Conservation (phyloP, 1,139 yeast genomes). For the Geotrichum macrosporum region DNA sequence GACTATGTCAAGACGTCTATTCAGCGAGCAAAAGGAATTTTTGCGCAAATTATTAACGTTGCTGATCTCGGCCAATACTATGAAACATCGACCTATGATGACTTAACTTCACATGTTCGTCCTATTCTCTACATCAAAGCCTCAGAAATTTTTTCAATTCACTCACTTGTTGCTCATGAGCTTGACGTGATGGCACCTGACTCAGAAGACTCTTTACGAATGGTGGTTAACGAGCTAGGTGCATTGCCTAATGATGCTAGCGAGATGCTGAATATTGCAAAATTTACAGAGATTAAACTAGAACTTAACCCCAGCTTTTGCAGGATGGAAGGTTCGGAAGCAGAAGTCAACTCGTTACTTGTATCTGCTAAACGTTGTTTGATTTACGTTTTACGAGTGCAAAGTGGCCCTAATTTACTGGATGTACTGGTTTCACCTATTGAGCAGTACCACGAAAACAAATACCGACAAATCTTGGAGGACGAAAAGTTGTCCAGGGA, state of each 20-base stretch:
- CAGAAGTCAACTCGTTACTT: constrained; percentile 48
- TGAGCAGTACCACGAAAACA: constrained; percentile 59
- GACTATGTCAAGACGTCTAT: constrained; percentile 56
- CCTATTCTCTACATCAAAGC: constrained; percentile 61
- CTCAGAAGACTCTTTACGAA: constrained; percentile 55
- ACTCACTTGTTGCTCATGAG: constrained; percentile 53
- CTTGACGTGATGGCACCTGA: constrained; percentile 46
- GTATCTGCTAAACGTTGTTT: constrained; percentile 80
- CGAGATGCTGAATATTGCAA: constrained; percentile 42
- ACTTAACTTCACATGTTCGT: constrained; percentile 60
- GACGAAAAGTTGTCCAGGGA: constrained; percentile 41
- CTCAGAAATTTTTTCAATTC: constrained; percentile 60
- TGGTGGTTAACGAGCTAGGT: constrained; percentile 43
- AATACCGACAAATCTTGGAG: constrained; percentile 52
- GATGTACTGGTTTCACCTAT: constrained; percentile 74
- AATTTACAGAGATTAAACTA: constrained; percentile 40
- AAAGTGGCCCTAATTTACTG: constrained; percentile 63
- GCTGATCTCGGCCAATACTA: constrained; percentile 58
- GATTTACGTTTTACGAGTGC: constrained; percentile 75
- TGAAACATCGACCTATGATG: constrained; percentile 64
- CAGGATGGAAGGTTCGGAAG: constrained; percentile 40
- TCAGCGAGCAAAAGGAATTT: constrained; percentile 46
- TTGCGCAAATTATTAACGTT: constrained; percentile 51
- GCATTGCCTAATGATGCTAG: constrained; percentile 44
- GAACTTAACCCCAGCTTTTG: constrained; percentile 43